Evolutionary conservation across 495 filamentous ascomycete genomes (phyloP).

Genomic region (Annulohypoxylon maeteangense): DNA sequence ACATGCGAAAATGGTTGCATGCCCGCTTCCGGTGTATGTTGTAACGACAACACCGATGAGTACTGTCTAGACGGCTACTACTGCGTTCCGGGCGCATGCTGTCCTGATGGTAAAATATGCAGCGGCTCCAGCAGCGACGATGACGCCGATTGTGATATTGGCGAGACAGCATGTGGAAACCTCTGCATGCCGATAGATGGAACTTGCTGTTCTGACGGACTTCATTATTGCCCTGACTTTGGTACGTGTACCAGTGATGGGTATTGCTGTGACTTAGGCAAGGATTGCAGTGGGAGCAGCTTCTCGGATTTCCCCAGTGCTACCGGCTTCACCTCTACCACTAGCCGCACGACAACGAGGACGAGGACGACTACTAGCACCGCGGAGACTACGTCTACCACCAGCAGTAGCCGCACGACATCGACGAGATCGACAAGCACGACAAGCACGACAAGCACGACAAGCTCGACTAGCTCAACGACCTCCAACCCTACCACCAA

Average conservation of each 20-base stretch:
- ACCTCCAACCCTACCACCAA: not conserved
- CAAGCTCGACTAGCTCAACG: not conserved
- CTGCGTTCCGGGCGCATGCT: conserved; percentile 40
- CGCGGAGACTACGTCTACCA: conserved; percentile 11
- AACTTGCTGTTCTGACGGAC: conserved; percentile 35
- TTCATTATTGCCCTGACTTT: conserved; percentile 39
- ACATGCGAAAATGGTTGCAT: conserved; percentile 36
- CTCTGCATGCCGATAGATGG: conserved; percentile 40
- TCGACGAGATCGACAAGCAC: conserved; percentile 18
- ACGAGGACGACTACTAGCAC: conserved; percentile 23
- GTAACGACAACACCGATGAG: conserved; percentile 42
- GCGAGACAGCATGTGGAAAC: conserved; percentile 30
- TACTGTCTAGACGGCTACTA: conserved; percentile 41
- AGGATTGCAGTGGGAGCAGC: conserved; percentile 30
- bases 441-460: not conserved
- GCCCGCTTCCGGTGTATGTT: conserved; percentile 27
- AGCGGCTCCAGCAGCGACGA: conserved; percentile 14
- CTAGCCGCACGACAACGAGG: conserved; percentile 26
- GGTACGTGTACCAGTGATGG: conserved; percentile 40
- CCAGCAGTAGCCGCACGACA: conserved; percentile 11
- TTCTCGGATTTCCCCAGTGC: conserved; percentile 10
- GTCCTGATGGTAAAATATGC: conserved; percentile 37
- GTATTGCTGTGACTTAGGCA: conserved; percentile 37
- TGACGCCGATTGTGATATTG: conserved; percentile 9
- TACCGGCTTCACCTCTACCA: conserved; percentile 29